Evolutionary conservation across 106 monocot genomes (phyloP), one percentile per base, ranked within the genome.

Genomic region (Apostasia shenzhenica): DNA sequence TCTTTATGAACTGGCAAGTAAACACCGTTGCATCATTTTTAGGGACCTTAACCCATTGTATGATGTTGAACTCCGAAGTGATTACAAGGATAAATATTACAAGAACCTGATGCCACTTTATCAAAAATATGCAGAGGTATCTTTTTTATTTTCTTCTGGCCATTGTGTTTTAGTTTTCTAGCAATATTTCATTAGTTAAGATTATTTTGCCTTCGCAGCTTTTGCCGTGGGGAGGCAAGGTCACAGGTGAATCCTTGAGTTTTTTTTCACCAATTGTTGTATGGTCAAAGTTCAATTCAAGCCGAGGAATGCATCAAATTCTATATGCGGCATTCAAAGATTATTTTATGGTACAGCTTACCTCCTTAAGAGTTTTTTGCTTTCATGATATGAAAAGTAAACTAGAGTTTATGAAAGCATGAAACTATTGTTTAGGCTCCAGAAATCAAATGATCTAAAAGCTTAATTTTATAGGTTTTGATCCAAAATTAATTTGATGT

Each of bases 251-350:
- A 55, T 93, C 99, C 59, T n/a, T 99, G 70, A 90, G 53, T 69
- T 99, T 99, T 74, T 99, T 99, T 80, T 99, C 99, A n/a, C 99
- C 99, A 58, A 85, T 99, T 63, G 93, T 99, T 13, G 76, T 99
- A 55, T 99, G 99, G 99, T 85, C 80, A 12, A 90, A 85, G 68
- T 83, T 90, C 75, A 70, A 39, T 55, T 75, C 90, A 39, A 90
- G 59, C 61, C 67, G 45, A 46, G 3, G 57, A 58, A 81, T 71
- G 67, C 83, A 87, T 61, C 79, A 90, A 39, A 41, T 79, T 66
- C 72, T 99, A 38, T 90, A 81, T 78, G 87, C 83, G 56, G 93
- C 99, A 51, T 99, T 99, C 76, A 71, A 80, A 73, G 99, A 99
- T 55, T 99, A 99, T 72, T 93, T 81, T 69, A 79, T 85, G 99